Conservation (phyloP, 805 yeast genomes). For the Tetrapisispora nanseiensis region DNA sequence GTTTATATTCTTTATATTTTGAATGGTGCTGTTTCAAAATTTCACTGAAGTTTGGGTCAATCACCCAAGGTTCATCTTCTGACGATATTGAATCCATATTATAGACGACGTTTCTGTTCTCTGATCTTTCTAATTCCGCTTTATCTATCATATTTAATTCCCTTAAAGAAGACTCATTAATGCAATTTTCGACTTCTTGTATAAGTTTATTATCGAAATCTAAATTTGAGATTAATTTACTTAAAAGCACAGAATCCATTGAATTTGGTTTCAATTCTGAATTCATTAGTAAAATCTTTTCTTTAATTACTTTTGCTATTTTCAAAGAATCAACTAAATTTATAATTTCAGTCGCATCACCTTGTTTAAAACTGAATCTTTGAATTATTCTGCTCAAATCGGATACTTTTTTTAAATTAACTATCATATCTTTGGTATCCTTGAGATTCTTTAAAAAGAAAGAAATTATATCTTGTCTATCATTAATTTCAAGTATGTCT, state of each 20-base stretch:
- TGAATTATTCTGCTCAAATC: slow-evolving; percentile 56
- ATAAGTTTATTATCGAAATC: slow-evolving; percentile 35
- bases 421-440: slow-evolving; percentile 27
- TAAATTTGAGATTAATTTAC: slow-evolving; percentile 22
- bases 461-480: slow-evolving; percentile 45
- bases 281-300: not conserved
- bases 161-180: slow-evolving; percentile 33
- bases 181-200: slow-evolving; percentile 32
- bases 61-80: slow-evolving; percentile 25
- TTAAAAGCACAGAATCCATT: slow-evolving; percentile 15
- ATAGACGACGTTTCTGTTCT: too few species aligned
- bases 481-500: slow-evolving; percentile 42
- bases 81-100: too few species aligned
- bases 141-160: not conserved
- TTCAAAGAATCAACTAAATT: slow-evolving; percentile 35
- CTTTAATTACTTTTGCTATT: slow-evolving; percentile 26
- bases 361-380: slow-evolving; percentile 41
- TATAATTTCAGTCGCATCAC: slow-evolving; percentile 37
- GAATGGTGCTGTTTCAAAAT: slow-evolving; percentile 31
- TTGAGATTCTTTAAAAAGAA: slow-evolving; percentile 30
- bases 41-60: slow-evolving; percentile 27
- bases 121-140: not conserved
- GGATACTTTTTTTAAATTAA: slow-evolving; percentile 36
- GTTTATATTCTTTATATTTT: slow-evolving; percentile 21
- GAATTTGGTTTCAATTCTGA: not conserved